Evolutionary conservation across 1,139 yeast genomes (phyloP), one percentile per base, ranked within the genome.

Genomic region (Hansenula anomala): DNA sequence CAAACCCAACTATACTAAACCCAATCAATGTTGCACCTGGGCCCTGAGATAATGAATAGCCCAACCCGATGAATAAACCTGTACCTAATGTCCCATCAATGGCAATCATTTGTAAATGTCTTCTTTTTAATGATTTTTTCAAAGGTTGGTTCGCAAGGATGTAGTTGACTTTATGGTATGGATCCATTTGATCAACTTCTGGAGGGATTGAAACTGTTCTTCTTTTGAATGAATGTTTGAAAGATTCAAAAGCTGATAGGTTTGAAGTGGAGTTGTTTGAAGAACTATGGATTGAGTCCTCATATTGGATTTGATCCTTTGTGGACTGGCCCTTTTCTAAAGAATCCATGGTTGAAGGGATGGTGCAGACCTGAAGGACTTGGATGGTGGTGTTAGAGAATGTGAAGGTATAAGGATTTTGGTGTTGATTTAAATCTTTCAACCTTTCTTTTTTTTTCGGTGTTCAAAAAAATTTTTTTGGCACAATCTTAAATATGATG

Each of bases 11-110:
- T 55, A 81, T 75, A 18, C 77, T 54, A 53, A 78, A 82, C 1
- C 86, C 76, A 39, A 82, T 75, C 30, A 82, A 63, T 12, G 82
- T 60, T 29, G 80, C 76, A 4, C 75, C 87, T 2, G 89, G 89
- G 26, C 89, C 90, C 58, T 53, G 12, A 58, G 52, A 40, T 71
- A 64, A 12, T 71, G 74, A 30, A 60, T 53, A 36, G 37, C 78
- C 78, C 15, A 71, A 58, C 23, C 78, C 78, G 39, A 74, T 66
- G 41, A 74, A 69, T 38, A 75, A 57, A 29, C 80, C 80, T 2
- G 80, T 73, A 23, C 80, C 80, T 19, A 75, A 61, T 31, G 75
- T 64, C 23, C 78, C 77, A 20, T 79, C 80, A 36, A 75, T 64
- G 25, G 79, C 74, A 36, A 75, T 69, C 73, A 79, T 69, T 54